A percentile compares a stretch with the other conserved stretches of the same genome.
Evolutionary conservation across 2,329 filamentous ascomycete species (phyloP).

Genomic region (Furcasterigmium furcatum): DNA sequence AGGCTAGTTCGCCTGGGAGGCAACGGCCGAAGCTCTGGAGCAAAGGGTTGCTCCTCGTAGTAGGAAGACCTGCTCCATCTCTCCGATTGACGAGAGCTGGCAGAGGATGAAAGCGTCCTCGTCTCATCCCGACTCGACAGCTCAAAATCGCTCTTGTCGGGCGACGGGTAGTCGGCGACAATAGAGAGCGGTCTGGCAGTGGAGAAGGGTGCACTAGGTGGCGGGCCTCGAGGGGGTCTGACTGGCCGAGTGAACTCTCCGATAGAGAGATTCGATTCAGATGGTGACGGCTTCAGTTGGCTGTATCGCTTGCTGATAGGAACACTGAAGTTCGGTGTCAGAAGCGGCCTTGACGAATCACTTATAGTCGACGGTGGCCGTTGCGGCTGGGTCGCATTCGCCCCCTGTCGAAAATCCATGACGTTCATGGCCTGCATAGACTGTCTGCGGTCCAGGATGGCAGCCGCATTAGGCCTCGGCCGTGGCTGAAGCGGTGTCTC

Average conservation of each 20-base stretch:
- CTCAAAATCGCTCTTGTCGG: background rate
- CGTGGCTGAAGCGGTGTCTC: conserved; percentile 23
- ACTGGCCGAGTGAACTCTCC: conserved; percentile 14
- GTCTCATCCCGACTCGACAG: background rate
- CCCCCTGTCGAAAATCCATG: conserved; percentile 28
- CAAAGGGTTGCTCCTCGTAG: background rate
- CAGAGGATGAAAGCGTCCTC: background rate
- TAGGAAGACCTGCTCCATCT: background rate
- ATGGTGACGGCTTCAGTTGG: conserved; percentile 24
- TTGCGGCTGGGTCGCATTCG: conserved; percentile 10
- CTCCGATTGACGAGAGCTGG: background rate
- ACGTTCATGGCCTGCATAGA: conserved; percentile 46
- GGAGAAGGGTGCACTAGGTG: conserved; percentile 36
- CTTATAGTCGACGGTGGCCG: conserved; percentile 15
- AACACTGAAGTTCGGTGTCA: conserved; percentile 51
- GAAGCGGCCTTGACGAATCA: conserved; percentile 17
- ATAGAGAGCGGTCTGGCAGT: conserved; percentile 51
- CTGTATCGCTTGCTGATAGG: conserved; percentile 45
- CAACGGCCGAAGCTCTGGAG: background rate
- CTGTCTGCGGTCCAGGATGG: conserved; percentile 47
- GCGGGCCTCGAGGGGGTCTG: conserved; percentile 18
- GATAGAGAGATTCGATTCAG: conserved; percentile 11
- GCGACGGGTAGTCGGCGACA: conserved; percentile 50
- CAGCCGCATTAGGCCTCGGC: conserved; percentile 48
- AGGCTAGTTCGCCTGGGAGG: background rate